Evolutionary conservation across 331 rosid species (phyloP), one percentile per base, ranked within the genome.

Genomic region (Cydonia oblonga): DNA sequence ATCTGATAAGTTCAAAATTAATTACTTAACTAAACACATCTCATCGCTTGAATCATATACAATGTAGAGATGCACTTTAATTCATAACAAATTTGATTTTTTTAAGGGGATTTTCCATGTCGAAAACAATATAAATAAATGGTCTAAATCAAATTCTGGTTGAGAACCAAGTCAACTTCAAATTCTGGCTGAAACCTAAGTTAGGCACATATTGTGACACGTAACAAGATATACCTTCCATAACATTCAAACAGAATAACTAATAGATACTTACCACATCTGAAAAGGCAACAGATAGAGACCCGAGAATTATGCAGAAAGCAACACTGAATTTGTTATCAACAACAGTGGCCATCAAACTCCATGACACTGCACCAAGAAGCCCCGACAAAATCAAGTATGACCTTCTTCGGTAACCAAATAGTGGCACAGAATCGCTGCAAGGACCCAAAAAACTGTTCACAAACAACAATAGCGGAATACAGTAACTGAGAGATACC

Each of bases 231-330:
- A 62, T 20, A 56, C 25, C 35, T 29, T 30, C 76, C 20, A 46
- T 38, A 16, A 33, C n/a, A 64, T 53, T 38, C 46, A 70, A 24
- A 66, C 15, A 3, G 14, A 8, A 30, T 16, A 65, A 42, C 4
- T 40, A 44, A 61, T 28, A 84, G 70, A 69, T 66, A 81, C 98
- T 91, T 90, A 95, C 99, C 73, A 95, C 96, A 84, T 95, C 97
- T 5, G 99, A 95, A 88, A 95, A 95, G 77, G 99, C 99, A 77
- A 95, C 97, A 54, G 99, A 95, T 68, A 95, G 90, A 73, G 99
- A 95, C 56, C 99, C 97, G 9, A 95, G 89, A 80, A 95, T 91
- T 74, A 91, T 95, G 87, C 92, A 91, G 83, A 95, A 86, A 74
- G 96, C 96, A 80, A 87, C 90, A 62, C 76, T 76, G 73, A 84